A percentile compares a stretch with the other conserved stretches of the same genome.
Evolutionary conservation across 2,329 filamentous ascomycete species (phyloP).

Genomic region (Monilinia fructicola): DNA sequence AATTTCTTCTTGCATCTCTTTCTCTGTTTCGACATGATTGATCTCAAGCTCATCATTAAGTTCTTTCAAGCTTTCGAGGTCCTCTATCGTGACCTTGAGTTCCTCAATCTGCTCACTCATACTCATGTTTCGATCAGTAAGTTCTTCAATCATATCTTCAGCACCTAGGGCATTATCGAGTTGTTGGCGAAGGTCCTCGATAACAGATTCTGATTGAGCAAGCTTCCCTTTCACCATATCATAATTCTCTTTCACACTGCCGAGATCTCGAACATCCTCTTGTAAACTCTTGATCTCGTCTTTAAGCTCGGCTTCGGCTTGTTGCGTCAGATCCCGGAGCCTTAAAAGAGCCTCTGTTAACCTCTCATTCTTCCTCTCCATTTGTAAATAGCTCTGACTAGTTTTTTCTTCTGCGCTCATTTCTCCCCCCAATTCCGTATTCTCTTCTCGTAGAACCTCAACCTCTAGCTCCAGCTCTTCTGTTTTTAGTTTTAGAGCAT

Average conservation of each 20-base stretch:
- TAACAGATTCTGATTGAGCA: conserved; percentile 66
- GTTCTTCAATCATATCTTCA: conserved; percentile 90
- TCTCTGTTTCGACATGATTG: conserved; percentile 89
- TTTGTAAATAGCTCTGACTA: conserved; percentile 83
- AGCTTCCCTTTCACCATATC: conserved; percentile 71
- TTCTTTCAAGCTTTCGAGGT: conserved; percentile 86
- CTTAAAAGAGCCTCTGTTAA: conserved; percentile 81
- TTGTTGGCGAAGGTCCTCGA: conserved; percentile 86
- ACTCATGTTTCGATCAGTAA: conserved; percentile 82
- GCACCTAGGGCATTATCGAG: conserved; percentile 84
- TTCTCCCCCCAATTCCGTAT: conserved; percentile 76
- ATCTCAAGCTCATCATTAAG: conserved; percentile 92
- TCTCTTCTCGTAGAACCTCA: conserved; percentile 84
- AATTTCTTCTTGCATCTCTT: conserved; percentile 90
- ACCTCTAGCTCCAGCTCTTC: conserved; percentile 88
- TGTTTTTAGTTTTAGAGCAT: conserved; percentile 69
- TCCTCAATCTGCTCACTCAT: conserved; percentile 83
- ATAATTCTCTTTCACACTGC: conserved; percentile 66
- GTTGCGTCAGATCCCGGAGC: conserved; percentile 81
- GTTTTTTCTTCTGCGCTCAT: conserved; percentile 87
- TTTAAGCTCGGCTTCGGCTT: conserved; percentile 77
- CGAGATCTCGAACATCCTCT: conserved; percentile 68
- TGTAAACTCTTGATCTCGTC: conserved; percentile 73
- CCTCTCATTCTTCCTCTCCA: conserved; percentile 87
- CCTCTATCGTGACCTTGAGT: conserved; percentile 76